Evolutionary conservation across 2,329 filamentous ascomycete genomes (phyloP), one percentile per base, ranked within the genome.

Genomic region (Chaetomium sp.): DNA sequence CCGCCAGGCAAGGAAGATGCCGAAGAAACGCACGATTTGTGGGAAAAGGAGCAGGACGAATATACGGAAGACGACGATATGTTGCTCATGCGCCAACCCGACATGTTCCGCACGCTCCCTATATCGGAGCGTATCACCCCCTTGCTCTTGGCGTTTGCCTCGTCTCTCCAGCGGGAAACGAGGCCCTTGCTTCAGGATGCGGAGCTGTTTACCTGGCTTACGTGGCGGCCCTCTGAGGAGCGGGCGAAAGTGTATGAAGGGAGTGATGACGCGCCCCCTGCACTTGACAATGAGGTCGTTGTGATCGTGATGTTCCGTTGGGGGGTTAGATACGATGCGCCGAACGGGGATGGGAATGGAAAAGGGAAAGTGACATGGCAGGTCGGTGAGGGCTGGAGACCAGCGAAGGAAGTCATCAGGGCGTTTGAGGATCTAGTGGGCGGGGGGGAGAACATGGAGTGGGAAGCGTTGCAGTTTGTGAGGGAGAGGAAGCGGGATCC

Each of bases 291-390:
- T 1, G 51, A 35, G 42, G 23, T 7, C 12, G 25, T 65, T 3
- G 6, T 29, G 27, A 29, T 29, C 3, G 27, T 29, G 1, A 57
- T 65, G 42, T 65, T 65, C 5, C 63, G 63, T 47, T 65, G 57
- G 63, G 63, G 59, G 19, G 57, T 65, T 25, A 65, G 23, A 62
- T 65, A 65, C 58, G 63, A 62, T 4, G 58, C 58, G 33, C 58
- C 57, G 57, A 23, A 35, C 49, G 53, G 27, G 54, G 58, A 62
- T 33, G 54, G 54, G 33, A 62, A 57, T 33, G 54, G 54, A 27
- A 62, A 57, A 49, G 63, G 57, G 35, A 57, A 62, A 50, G 63
- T 62, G 58, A 49, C 45, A n/a, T 58, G 57, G 57, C 42, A 58
- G 25, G 59, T 65, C 16, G 58, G 57, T 50, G 58, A 65, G 53